Evolutionary conservation across 2,329 filamentous ascomycete genomes (phyloP), one percentile per base, ranked within the genome.

Genomic region (Verticillium albo-atrum): DNA sequence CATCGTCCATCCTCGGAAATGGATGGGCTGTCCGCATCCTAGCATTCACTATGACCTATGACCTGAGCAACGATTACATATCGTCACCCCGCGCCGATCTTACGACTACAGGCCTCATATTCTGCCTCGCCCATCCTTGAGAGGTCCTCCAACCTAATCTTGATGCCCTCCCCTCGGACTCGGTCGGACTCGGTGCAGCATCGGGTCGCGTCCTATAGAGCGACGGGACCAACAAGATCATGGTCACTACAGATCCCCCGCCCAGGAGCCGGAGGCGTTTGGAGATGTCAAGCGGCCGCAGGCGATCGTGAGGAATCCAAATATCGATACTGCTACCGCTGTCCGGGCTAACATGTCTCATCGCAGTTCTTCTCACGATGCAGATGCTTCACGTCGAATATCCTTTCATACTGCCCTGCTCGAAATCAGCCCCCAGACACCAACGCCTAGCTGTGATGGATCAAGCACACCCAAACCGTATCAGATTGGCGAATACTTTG

Each of bases 341-440:
- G 20, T 4, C 25, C 20, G 5, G 20, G 3, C 42, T 47, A 23
- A 47, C 42, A 12, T 23, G 14, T n/a, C 42, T 3, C 9, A 9
- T 10, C 5, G 42, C 42, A 47, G 42, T 20, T 47, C 42, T 23
- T 47, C 42, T 15, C n/a, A 37, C 32, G 54, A 37, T 6, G 28
- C n/a, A 3, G 54, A 55, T 14, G 30, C 54, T 25, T 35, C 54
- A 15, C 54, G 32, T 20, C 54, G 54, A 15, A 56, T 64, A 23
- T 64, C 61, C 5, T 59, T 64, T 6, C 61, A 59, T 7, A 59
- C 62, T 20, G 61, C 62, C 26, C 61, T 61, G n/a, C 60, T 56
- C 26, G n/a, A 60, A 14, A 58, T 51, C 34, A 27, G 26, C 5
- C 59, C 61, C 6, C 35, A 58, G n/a, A 47, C 52, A 4, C 57